A percentile compares a stretch with the other conserved stretches of the same genome.
These are phyloP conservation scores for Yamadazyma sp. DNA, from an alignment of 805 yeast genomes.

Conservation along the genomic window DNA sequence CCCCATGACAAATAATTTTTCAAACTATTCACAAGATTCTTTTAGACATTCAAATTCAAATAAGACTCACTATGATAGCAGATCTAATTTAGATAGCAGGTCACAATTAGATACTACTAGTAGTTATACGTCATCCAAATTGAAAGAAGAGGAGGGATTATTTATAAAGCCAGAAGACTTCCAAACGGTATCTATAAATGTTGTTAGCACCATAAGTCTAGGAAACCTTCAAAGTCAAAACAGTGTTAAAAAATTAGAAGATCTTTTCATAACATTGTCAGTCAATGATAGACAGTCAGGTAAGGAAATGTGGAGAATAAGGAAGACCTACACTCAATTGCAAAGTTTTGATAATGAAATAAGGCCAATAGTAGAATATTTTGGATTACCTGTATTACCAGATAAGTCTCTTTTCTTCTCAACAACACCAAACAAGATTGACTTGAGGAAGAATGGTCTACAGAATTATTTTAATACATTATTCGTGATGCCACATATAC, in stretches of 20 bases:
- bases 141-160: slow-evolving; percentile 36
- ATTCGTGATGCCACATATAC: slow-evolving; percentile 55
- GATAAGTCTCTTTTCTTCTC: slow-evolving; percentile 56
- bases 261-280: slow-evolving; percentile 58
- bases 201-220: slow-evolving; percentile 37
- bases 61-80: not conserved
- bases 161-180: slow-evolving; percentile 61
- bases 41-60: not conserved
- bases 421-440: slow-evolving; percentile 64
- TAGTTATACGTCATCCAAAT: slow-evolving; percentile 11
- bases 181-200: slow-evolving; percentile 45
- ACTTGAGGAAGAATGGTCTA: slow-evolving; percentile 51
- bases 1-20: slow-evolving; percentile 10
- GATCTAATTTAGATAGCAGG: too few relatives aligned
- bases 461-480: slow-evolving; percentile 59
- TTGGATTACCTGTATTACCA: slow-evolving; percentile 63
- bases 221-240: slow-evolving; percentile 13
- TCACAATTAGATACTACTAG: not conserved
- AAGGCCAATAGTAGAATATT: slow-evolving; percentile 47
- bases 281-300: slow-evolving; percentile 58
- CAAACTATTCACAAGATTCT: not conserved
- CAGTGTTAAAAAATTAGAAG: slow-evolving; percentile 47
- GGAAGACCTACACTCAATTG: slow-evolving; percentile 63
- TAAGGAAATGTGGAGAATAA: slow-evolving; percentile 72
- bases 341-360: slow-evolving; percentile 57